A percentile compares a stretch with the other conserved stretches of the same genome.
Evolutionary conservation across 805 yeast genomes (phyloP).

Genomic region (Lipomyces orientalis): DNA sequence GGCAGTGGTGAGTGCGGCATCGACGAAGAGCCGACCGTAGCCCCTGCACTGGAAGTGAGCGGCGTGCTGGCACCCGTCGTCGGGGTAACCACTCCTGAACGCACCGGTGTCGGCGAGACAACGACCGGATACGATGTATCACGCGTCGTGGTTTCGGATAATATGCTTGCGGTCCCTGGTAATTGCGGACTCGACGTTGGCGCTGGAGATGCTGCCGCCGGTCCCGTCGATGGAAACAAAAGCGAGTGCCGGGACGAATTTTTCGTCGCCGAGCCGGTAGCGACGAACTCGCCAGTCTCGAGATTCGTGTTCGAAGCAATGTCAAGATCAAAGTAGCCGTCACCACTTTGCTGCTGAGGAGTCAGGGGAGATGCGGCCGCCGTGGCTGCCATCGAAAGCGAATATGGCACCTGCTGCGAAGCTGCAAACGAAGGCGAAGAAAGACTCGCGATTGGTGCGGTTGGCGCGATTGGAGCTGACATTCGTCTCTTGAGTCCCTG

Average conservation of each 20-base stretch:
- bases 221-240: constrained; percentile 2
- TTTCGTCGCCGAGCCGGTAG: neutral
- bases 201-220: neutral
- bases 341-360: constrained; percentile 6
- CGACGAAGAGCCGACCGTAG: constrained; percentile 6
- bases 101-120: neutral
- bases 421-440: constrained; percentile 2
- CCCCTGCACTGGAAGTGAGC: neutral
- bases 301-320: constrained; percentile 30
- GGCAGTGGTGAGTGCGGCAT: constrained; percentile 2
- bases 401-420: neutral
- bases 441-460: constrained; percentile 5
- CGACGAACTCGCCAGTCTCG: constrained; percentile 19
- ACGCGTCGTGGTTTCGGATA: neutral
- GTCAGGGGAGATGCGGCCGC: constrained; percentile 2
- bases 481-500: constrained; percentile 28
- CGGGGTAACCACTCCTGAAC: neutral
- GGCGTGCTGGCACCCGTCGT: neutral
- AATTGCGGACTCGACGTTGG: neutral
- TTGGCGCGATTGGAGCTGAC: constrained; percentile 30
- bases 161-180: neutral
- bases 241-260: constrained; percentile 13
- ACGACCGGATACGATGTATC: neutral
- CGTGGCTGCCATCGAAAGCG: neutral
- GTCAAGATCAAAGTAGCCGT: constrained; percentile 28